Evolutionary conservation across 1,284 basidiomycete species (phyloP).

Genomic region (Lentinula novae-zelandiae): DNA sequence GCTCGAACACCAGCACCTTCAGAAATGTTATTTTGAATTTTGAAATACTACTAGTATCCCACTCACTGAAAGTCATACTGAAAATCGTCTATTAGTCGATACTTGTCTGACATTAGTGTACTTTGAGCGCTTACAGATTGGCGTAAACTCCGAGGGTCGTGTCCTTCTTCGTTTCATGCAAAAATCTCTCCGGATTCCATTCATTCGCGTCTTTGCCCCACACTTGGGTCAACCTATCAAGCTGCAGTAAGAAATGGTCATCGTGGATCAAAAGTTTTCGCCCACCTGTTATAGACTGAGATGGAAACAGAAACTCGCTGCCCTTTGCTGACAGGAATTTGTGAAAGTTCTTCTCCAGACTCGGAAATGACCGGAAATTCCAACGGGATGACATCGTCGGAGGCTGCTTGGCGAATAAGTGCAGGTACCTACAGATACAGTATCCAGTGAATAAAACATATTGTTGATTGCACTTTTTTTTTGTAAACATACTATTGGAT

Average conservation of each 20-base stretch:
- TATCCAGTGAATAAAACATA: background rate
- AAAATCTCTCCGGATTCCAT: conserved; percentile 18
- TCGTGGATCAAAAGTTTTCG: background rate
- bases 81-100: background rate
- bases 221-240: conserved; percentile 9
- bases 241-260: background rate
- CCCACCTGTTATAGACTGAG: conserved; percentile 17
- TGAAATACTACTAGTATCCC: background rate
- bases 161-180: conserved; percentile 1
- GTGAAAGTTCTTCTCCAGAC: conserved; percentile 12
- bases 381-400: conserved; percentile 21
- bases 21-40: background rate
- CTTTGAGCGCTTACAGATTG: conserved; percentile 14
- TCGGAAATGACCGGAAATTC: conserved; percentile 11
- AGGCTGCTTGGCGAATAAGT: conserved; percentile 12
- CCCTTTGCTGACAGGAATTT: conserved; percentile 19
- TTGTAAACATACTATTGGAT: conserved; percentile 14
- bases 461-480: background rate
- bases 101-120: background rate
- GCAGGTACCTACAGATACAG: background rate
- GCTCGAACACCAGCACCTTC: conserved; percentile 10
- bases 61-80: conserved; percentile 12
- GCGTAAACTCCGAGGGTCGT: conserved; percentile 16
- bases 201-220: conserved; percentile 16
- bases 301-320: conserved; percentile 15